Conservation (phyloP, 495 filamentous ascomycete genomes). For the Amniculicola lignicola region DNA sequence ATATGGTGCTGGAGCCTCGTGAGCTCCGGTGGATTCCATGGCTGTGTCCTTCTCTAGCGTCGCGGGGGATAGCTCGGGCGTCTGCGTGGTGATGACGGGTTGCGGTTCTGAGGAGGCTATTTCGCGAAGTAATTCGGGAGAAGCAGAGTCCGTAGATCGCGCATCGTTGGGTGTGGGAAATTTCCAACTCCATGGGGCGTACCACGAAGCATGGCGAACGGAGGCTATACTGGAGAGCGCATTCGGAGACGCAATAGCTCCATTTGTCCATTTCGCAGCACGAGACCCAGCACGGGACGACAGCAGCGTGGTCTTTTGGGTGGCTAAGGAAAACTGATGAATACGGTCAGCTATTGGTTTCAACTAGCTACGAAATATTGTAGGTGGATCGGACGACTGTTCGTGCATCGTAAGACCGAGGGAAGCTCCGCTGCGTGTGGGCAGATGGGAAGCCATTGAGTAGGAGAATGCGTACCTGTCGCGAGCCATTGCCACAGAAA, state of each 20-base stretch:
- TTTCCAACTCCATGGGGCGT: conserved; percentile 24
- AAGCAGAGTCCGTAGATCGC: not conserved
- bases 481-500: conserved; percentile 4
- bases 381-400: too few relatives aligned
- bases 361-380: conserved; percentile 9
- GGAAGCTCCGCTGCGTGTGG: too few relatives aligned
- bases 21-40: not conserved
- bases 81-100: conserved; percentile 9
- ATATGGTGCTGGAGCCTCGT: not conserved
- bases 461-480: conserved; percentile 23
- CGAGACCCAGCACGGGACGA: conserved; percentile 5
- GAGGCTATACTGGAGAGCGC: not conserved
- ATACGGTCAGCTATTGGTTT: conserved; percentile 1
- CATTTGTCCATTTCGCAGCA: conserved; percentile 8
- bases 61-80: conserved; percentile 19
- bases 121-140: not conserved
- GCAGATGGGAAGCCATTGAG: not conserved
- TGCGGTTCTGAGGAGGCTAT: not conserved
- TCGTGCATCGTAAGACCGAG: too few relatives aligned
- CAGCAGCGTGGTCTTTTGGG: too few relatives aligned
- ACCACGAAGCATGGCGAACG: conserved; percentile 28
- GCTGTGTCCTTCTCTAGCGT: conserved; percentile 10
- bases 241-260: not conserved
- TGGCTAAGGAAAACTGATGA: not conserved
- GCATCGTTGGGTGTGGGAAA: not conserved